Conservation (phyloP, 2,329 filamentous ascomycete genomes). For the Pseudocercospora eumusae region DNA sequence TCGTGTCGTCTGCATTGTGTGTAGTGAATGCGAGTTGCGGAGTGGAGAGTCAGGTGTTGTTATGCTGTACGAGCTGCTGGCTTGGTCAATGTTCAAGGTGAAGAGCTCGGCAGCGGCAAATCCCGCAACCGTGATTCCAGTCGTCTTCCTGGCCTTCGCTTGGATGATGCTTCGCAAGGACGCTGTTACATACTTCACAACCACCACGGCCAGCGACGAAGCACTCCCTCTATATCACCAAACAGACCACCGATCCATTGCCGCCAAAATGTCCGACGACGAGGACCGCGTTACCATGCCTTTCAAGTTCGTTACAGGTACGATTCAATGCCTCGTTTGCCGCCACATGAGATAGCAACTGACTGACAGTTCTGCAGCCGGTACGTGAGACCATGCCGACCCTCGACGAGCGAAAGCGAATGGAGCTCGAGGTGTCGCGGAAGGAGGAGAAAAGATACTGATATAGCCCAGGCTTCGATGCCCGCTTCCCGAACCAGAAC, state of each 20-base stretch:
- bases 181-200: conserved; percentile 23
- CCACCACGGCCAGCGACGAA: conserved; percentile 20
- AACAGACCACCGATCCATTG: conserved; percentile 22
- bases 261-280: conserved; percentile 84
- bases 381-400: conserved; percentile 31
- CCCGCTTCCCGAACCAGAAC: conserved; percentile 98
- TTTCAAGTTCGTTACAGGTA: conserved; percentile 99
- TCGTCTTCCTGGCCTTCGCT: conserved; percentile 15
- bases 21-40: conserved; percentile 29
- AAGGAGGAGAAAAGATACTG: neutral
- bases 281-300: conserved; percentile 93
- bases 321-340: conserved; percentile 42
- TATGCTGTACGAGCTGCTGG: neutral
- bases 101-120: conserved; percentile 3
- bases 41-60: conserved; percentile 32
- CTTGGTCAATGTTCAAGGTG: conserved; percentile 2
- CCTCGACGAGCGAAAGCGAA: neutral
- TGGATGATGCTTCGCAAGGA: conserved; percentile 22
- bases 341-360: conserved; percentile 17
- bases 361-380: conserved; percentile 36
- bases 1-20: conserved; percentile 44
- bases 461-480: conserved; percentile 77
- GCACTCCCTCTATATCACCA: conserved; percentile 22
- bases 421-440: neutral
- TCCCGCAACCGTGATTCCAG: conserved; percentile 16